Base-by-base conservation (phyloP, 2,329 filamentous ascomycete species). In the Phoma sp. region DNA sequence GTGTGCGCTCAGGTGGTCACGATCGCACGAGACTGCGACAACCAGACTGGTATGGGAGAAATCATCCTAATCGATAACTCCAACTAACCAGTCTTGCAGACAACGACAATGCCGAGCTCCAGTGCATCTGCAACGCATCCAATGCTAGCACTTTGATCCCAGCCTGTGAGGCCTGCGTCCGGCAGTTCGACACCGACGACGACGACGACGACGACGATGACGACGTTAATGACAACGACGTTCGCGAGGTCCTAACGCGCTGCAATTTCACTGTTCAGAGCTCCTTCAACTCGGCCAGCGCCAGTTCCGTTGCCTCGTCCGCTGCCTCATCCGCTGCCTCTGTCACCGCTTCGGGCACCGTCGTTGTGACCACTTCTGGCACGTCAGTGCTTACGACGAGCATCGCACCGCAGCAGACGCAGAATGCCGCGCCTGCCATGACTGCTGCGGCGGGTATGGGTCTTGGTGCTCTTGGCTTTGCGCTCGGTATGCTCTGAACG, bases 91-190 rank as follows among this genome's bases (percentile, higher is more conserved):
- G 5, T 15, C 6, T 10, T 3, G 15, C 44, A 62, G 65, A 69
- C 21, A 52, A 67, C 31, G 68, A 73, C 37, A 50, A 47, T 9
- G 64, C 55, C 19, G 65, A 65, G 44, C 48, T 61, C 10, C 57
- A 68, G 39, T 74, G 71, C 55, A 63, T 74, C 55, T 74, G 72
- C 63, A 62, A 59, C 13, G 62, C 63, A 15, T 41, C 53, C 12
- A 64, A 65, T 41, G 69, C 68, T 15, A 62, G 48, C 56, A 61
- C 54, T 17, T 45, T 69, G 8, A 36, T 74, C 15, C 70, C 72
- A 1, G 36, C 59, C 13, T 74, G 71, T 54, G 70, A 69, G 17
- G 66, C 70, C 17, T 74, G 70, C 49, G 64, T 74, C 32, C 45
- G 60, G 5, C 52, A 66, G 38, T 70, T 56, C 61, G 65, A 70